These are phyloP conservation scores for Withania somnifera DNA, from an alignment of 305 asterid species.

Conservation along the genomic window DNA sequence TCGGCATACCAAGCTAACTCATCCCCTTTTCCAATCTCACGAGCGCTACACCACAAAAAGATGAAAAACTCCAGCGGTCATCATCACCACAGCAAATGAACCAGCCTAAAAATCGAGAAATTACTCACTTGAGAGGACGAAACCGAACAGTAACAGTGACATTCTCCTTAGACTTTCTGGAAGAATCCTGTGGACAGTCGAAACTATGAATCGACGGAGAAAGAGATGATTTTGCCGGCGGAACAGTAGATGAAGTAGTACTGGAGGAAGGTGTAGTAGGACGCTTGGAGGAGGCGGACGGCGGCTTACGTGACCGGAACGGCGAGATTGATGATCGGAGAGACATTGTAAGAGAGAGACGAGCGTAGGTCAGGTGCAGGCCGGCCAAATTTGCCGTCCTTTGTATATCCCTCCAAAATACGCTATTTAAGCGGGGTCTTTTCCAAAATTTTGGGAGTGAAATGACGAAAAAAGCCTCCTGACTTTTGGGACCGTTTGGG, in stretches of 20 bases:
- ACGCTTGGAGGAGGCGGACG: constrained; percentile 10
- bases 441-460: not conserved
- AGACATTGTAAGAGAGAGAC: not conserved
- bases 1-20: constrained; percentile 89
- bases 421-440: not conserved
- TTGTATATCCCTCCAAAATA: constrained; percentile 20
- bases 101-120: not conserved
- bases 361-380: constrained; percentile 19
- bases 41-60: constrained; percentile 34
- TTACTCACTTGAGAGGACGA: constrained; percentile 69
- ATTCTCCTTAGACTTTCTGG: constrained; percentile 45
- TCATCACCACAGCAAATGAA: not conserved
- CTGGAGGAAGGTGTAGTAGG: constrained; percentile 21
- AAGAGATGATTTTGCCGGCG: constrained; percentile 8
- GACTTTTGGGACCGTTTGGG: not conserved
- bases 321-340: constrained; percentile 70
- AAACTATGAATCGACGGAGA: constrained; percentile 9
- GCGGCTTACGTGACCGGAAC: constrained; percentile 52
- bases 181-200: not conserved
- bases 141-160: constrained; percentile 79
- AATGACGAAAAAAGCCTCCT: not conserved
- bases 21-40: constrained; percentile 78
- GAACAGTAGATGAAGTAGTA: constrained; percentile 19
- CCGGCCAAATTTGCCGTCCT: constrained; percentile 43
- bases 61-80: not conserved